Evolutionary conservation across 192 early-diverging fungal genomes (phyloP).

Genomic region (Geranomyces michiganensis): DNA sequence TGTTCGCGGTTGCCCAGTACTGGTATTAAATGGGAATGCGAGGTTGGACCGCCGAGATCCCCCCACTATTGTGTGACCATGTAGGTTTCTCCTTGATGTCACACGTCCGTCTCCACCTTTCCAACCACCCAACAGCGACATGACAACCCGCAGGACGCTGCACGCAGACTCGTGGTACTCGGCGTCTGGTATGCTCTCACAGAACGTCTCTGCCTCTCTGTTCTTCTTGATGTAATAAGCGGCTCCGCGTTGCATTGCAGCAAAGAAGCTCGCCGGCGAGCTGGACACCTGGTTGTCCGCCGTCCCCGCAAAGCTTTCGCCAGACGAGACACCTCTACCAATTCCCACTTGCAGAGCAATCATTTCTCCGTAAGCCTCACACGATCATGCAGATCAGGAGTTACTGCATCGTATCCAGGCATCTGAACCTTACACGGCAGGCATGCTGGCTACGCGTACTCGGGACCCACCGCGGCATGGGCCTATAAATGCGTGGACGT

Average conservation of each 20-base stretch:
- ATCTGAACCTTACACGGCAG: constrained; percentile 37
- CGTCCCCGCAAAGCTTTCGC: constrained; percentile 32
- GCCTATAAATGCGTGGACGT: constrained; percentile 78
- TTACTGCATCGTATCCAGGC: not conserved
- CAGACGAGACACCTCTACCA: constrained; percentile 34
- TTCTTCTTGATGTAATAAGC: too few species aligned
- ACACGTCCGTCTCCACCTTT: too few species aligned
- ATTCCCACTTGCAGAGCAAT: constrained; percentile 61
- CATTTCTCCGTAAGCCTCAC: constrained; percentile 71
- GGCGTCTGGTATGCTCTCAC: not conserved
- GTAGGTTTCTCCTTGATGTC: too few species aligned
- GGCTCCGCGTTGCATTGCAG: constrained; percentile 9
- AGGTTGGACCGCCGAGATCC: too few species aligned
- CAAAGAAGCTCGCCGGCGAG: constrained; percentile 46
- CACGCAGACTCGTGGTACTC: constrained; percentile 61
- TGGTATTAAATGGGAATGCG: too few species aligned
- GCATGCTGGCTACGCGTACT: constrained; percentile 91
- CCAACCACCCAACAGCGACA: too few species aligned
- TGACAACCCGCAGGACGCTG: constrained; percentile 30
- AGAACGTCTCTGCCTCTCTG: too few species aligned
- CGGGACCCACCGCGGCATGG: constrained; percentile 87
- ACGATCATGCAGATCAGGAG: too few species aligned
- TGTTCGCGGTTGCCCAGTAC: too few species aligned
- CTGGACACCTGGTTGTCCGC: constrained; percentile 57
- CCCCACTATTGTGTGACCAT: too few species aligned